Percentiles rank a stretch among this genome's conserved stretches.
phyloP scores from a whole-genome alignment of 257 asterid genomes.

The Solanum boliviense region DNA sequence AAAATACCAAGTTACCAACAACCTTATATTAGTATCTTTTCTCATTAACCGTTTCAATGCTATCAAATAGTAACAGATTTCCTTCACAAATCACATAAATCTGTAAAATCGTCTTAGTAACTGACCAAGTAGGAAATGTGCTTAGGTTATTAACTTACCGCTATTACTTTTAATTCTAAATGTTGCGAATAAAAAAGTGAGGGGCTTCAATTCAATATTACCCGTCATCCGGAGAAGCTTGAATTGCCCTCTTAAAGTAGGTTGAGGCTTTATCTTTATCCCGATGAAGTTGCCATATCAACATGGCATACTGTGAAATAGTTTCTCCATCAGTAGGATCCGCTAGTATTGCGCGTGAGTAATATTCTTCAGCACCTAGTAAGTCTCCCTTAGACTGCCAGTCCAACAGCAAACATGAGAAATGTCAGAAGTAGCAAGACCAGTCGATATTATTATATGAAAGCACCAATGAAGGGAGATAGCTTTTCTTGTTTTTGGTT shows the following conservation, averaged over 20 bases:
- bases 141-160: background rate
- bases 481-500: background rate
- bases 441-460: background rate
- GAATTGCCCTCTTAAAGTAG: constrained; percentile 55
- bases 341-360: constrained; percentile 40
- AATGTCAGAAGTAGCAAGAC: background rate
- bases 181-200: background rate
- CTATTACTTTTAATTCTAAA: background rate
- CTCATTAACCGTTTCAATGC: background rate
- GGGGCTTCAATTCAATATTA: constrained; percentile 8
- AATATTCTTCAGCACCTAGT: constrained; percentile 61
- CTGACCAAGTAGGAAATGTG: background rate
- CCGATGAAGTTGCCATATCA: constrained; percentile 57
- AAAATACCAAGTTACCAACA: background rate
- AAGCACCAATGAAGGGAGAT: background rate
- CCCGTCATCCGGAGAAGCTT: constrained; percentile 61
- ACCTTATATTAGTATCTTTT: background rate
- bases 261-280: constrained; percentile 46
- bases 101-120: background rate
- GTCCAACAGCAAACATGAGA: background rate
- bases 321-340: constrained; percentile 63
- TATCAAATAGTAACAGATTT: background rate
- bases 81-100: background rate
- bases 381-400: constrained; percentile 61
- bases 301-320: constrained; percentile 43